Conservation (phyloP, 202 grass and related monocot species). For the Zoysia matrella region DNA sequence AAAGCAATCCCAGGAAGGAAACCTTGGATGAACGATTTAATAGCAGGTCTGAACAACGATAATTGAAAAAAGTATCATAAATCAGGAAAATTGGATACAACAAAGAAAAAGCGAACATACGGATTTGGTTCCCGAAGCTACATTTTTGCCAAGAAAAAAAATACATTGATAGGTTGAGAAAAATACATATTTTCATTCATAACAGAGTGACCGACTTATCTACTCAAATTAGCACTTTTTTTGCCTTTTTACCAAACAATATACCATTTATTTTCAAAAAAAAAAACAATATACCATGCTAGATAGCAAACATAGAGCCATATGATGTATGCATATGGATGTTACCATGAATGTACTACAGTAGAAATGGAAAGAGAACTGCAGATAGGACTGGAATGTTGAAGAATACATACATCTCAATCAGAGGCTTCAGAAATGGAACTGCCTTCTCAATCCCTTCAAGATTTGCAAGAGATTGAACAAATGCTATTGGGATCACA, state of each 20-base stretch:
- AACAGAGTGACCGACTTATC: neutral
- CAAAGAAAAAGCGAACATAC: neutral
- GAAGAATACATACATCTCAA: conserved; percentile 65
- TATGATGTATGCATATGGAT: conserved; percentile 3
- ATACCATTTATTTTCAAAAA: too few species aligned
- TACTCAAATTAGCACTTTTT: neutral
- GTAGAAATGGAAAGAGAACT: conserved; percentile 4
- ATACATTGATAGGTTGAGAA: neutral
- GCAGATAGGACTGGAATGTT: conserved; percentile 6
- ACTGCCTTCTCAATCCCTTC: conserved; percentile 84
- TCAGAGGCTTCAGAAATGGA: conserved; percentile 85
- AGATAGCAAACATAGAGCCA: conserved; percentile 1
- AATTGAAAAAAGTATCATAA: conserved; percentile 43
- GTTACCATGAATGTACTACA: neutral
- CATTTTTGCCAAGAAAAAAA: neutral
- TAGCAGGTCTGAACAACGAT: conserved; percentile 39
- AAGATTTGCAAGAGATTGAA: conserved; percentile 93
- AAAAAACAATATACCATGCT: neutral
- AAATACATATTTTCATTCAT: too few species aligned
- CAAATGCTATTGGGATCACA: conserved; percentile 79
- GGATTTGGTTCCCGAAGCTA: conserved; percentile 14
- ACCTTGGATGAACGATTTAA: conserved; percentile 98
- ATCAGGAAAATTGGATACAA: conserved; percentile 39
- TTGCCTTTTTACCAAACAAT: neutral
- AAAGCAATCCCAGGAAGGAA: conserved; percentile 96